Conservation (phyloP, 768 basidiomycete species). For the Mycena haematopus region DNA sequence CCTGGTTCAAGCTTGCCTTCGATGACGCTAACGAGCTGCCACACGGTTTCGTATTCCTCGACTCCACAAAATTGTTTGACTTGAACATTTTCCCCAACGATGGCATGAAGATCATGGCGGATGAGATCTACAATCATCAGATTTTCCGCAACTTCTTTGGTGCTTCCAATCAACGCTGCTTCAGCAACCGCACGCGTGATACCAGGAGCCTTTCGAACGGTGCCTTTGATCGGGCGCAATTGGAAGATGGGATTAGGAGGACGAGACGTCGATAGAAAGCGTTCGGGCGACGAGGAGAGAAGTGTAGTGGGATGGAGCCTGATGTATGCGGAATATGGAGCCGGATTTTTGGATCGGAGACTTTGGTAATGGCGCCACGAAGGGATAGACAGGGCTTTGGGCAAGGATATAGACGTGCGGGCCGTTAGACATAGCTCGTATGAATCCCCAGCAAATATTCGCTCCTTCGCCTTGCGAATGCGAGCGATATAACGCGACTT, state of each 20-base stretch:
- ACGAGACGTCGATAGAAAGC: constrained; percentile 84
- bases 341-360: constrained; percentile 81
- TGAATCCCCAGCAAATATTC: constrained; percentile 83
- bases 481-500: constrained; percentile 66
- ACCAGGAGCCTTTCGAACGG: constrained; percentile 72
- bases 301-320: constrained; percentile 79
- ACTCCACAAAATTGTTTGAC: constrained; percentile 87
- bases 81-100: constrained; percentile 80
- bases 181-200: constrained; percentile 73
- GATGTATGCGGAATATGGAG: constrained; percentile 85
- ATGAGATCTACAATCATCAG: constrained; percentile 98
- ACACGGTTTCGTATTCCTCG: constrained; percentile 93
- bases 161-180: constrained; percentile 63
- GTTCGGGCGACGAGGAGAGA: constrained; percentile 89
- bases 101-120: constrained; percentile 87
- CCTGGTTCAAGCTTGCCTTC: constrained; percentile 63
- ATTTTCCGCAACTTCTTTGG: constrained; percentile 95
- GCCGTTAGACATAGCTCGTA: constrained; percentile 94
- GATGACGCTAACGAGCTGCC: constrained; percentile 95
- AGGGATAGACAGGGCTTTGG: constrained; percentile 39
- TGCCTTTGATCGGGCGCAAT: constrained; percentile 95
- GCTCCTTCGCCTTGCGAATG: constrained; percentile 74
- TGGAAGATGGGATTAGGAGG: constrained; percentile 71
- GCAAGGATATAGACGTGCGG: constrained; percentile 62
- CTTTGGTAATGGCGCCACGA: constrained; percentile 80